A percentile compares a stretch with the other conserved stretches of the same genome.
Conservation (phyloP, 352 stramenopile species). For the Peronosclerospora sorghi region DNA sequence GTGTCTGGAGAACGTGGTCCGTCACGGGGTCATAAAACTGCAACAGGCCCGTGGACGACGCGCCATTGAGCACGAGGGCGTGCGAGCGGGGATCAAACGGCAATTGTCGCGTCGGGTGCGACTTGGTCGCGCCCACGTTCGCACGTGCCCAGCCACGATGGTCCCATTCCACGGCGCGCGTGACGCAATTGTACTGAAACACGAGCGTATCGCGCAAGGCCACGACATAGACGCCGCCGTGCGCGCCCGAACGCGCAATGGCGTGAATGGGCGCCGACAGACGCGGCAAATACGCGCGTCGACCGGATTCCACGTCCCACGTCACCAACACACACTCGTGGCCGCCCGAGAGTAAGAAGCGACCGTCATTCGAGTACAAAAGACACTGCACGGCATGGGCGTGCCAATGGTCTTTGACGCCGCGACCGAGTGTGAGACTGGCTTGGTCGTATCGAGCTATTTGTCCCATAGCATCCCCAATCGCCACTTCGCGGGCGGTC, state of each 20-base stretch:
- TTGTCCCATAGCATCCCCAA: constrained; percentile 56
- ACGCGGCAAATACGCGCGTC: constrained; percentile 66
- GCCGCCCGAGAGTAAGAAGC: constrained; percentile 70
- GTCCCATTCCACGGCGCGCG: constrained; percentile 68
- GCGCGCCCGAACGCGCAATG: constrained; percentile 36
- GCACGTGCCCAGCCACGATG: constrained; percentile 38
- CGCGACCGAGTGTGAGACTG: too few relatives aligned
- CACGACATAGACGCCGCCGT: constrained; percentile 54
- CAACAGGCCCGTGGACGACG: constrained; percentile 45
- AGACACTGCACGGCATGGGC: constrained; percentile 65
- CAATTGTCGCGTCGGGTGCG: constrained; percentile 42
- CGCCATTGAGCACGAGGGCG: constrained; percentile 52
- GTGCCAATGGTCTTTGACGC: constrained; percentile 79
- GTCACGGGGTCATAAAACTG: constrained; percentile 80
- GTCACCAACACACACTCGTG: constrained; percentile 82
- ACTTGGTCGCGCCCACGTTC: too few relatives aligned
- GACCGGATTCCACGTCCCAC: constrained; percentile 75
- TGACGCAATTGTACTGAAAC: constrained; percentile 80
- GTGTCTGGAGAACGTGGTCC: constrained; percentile 58
- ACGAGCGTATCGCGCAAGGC: constrained; percentile 51
- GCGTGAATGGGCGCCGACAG: constrained; percentile 43
- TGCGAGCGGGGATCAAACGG: constrained; percentile 52
- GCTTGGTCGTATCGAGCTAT: constrained; percentile 50
- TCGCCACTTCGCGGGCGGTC: constrained; percentile 34
- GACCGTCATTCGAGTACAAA: constrained; percentile 62